A percentile compares a stretch with the other conserved stretches of the same genome.
These are phyloP conservation scores for Auxenochlorella pyrenoidosa DNA, from an alignment of 139 green algal species.

Conservation along the genomic window DNA sequence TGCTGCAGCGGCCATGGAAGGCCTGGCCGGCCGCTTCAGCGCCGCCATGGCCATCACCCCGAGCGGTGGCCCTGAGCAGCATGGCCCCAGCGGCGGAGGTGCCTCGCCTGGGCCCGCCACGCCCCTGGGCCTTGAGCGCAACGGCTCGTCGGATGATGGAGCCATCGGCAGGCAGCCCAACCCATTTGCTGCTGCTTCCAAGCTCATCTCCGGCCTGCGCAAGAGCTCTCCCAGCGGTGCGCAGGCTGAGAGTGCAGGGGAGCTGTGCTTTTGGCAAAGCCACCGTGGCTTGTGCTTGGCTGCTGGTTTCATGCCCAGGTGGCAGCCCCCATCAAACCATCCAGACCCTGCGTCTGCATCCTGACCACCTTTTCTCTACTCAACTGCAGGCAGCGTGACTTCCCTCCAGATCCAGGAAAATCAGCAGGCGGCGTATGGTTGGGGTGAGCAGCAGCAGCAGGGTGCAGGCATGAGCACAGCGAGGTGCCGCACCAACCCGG, in stretches of 20 bases:
- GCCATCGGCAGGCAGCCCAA: not conserved
- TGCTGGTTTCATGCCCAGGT: too few species aligned
- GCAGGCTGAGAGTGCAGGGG: not conserved
- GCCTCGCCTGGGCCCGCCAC: not conserved
- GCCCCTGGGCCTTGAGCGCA: not conserved
- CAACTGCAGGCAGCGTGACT: conserved; percentile 1
- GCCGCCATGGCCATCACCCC: not conserved
- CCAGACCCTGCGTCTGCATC: too few species aligned
- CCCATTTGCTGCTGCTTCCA: conserved; percentile 23
- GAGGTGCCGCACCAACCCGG: too few species aligned
- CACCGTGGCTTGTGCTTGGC: too few species aligned
- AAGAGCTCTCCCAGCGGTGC: not conserved
- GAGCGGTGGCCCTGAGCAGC: too few species aligned
- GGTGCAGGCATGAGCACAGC: too few species aligned
- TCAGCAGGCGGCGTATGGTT: not conserved
- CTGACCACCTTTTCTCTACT: not conserved
- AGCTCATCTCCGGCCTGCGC: conserved; percentile 4
- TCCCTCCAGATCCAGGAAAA: not conserved
- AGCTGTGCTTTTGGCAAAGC: too few species aligned
- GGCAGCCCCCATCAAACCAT: too few species aligned
- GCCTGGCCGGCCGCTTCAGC: not conserved
- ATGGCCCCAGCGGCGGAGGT: not conserved
- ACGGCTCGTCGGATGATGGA: not conserved
- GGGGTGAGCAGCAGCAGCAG: not conserved
- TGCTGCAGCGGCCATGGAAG: not conserved